Evolutionary conservation across 768 basidiomycete genomes (phyloP).

Genomic region (Tremella yokohamensis): DNA sequence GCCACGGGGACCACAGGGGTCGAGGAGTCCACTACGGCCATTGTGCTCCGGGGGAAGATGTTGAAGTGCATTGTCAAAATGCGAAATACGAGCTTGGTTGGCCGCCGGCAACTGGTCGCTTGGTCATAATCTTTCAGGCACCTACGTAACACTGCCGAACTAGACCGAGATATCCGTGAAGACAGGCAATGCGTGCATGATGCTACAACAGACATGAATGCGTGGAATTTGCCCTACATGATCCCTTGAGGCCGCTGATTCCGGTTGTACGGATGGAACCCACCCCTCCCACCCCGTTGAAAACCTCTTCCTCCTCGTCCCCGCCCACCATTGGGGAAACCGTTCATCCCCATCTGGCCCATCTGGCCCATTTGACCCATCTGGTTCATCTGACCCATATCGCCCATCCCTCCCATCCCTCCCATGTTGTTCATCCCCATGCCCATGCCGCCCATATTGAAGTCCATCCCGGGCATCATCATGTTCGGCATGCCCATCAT

Average conservation of each 20-base stretch:
- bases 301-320: constrained; percentile 17
- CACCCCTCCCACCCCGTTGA: background rate
- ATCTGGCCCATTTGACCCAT: constrained; percentile 1
- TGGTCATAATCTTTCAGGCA: too few species aligned
- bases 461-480: constrained; percentile 6
- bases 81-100: too few species aligned
- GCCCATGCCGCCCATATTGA: constrained; percentile 9
- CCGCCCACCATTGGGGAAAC: constrained; percentile 1
- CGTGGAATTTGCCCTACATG: too few species aligned
- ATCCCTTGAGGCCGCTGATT: background rate
- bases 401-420: constrained; percentile 18
- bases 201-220: too few species aligned
- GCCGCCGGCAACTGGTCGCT: too few species aligned
- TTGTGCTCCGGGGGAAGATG: too few species aligned
- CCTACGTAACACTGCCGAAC: too few species aligned
- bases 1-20: background rate
- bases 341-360: constrained; percentile 4
- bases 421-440: constrained; percentile 10
- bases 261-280: background rate
- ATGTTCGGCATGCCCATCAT: constrained; percentile 7
- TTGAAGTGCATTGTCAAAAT: too few species aligned
- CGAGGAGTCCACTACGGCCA: too few species aligned
- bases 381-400: background rate
- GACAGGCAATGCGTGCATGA: too few species aligned
- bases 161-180: too few species aligned